Base-by-base conservation (phyloP, 2,329 filamentous ascomycete genomes). In the Dothideomycetidae sp. region DNA sequence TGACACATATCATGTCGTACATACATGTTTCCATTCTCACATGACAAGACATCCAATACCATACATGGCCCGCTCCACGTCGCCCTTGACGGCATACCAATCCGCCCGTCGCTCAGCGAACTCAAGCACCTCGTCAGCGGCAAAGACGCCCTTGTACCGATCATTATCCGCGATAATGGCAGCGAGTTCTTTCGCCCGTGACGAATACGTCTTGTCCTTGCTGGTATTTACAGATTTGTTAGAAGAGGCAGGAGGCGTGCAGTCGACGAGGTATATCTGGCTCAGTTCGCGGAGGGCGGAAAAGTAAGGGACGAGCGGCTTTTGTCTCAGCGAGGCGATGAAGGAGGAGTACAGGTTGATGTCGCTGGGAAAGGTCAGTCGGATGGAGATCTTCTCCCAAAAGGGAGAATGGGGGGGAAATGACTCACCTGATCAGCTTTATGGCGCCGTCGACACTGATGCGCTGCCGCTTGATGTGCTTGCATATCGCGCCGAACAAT, bases 11-110 rank as follows among this genome's bases (percentile, higher is more conserved):
- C n/a, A n/a, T n/a, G n/a, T n/a, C n/a, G n/a, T n/a, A n/a, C n/a
- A n/a, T n/a, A n/a, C 21, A 26, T 26, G 21, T 26, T 7, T 26
- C n/a, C 21, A 26, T 26, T n/a, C 21, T 26, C 21, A 96, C 85
- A 94, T 96, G 30, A 92, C 53, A 31, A 55, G 57, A 58, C 90
- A 98, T 42, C 90, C 88, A 56, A 93, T 73, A 3, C 90, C 90
- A 61, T 94, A 96, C 85, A 98, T 94, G 44, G 85, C 85, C 60
- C 81, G 79, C 66, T 98, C 90, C 4, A 98, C 90, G 45, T 85
- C 75, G 46, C 73, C 75, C 62, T 80, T 81, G 9, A 98, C 83
- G 49, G 79, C 71, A 55, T 90, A 93, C 90, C 90, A 98, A 61
- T 98, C 90, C 34, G 86, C 86, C 48, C 90, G 68, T 47, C 90